Base-by-base conservation (phyloP, 129 eudicot genomes). In the Escallonia rubra region DNA sequence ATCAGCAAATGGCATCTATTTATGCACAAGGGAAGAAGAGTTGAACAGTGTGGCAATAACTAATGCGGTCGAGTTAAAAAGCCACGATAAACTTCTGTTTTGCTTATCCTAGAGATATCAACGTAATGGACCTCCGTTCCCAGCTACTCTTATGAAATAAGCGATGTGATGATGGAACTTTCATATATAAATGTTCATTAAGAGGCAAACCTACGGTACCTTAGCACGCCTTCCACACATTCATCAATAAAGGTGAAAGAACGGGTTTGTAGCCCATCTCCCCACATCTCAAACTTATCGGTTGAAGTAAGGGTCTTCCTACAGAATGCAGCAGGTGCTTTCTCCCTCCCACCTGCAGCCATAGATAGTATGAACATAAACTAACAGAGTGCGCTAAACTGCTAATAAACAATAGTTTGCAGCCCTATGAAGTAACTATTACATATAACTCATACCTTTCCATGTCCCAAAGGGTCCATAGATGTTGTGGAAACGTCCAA, bases 201-300 rank as follows among this genome's bases (percentile, higher is more conserved):
- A 54, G 23, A 54, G 3, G 11, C 14, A 5, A 66, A 69, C 59
- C 67, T 74, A n/a, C n/a, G n/a, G n/a, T n/a, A 91, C 97, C 97
- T 85, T 41, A 90, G 75, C 54, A 91, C 97, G 69, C 97, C 97
- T 86, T 91, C 96, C 43, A 91, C 97, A 65, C 97, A 91, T 71
- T 91, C 97, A 79, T 91, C 97, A 61, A 91, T 87, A 83, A 91
- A 91, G 75, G 97, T 91, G 73, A 91, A 91, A 63, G 97, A 91
- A 10, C 97, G 95, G 39, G 97, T 91, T 55, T 91, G 97, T 47
- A 78, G 54, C 49, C 97, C 97, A 71, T 91, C 97, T 57, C 97
- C 97, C 97, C 97, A 91, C 97, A 91, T 91, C 76, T 91, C 97
- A 82, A 90, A 90, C 78, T 78, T 90, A 69, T 90, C 95, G 4